Base-by-base conservation (phyloP, 2,329 filamentous ascomycete species). In the Nemania sp. region DNA sequence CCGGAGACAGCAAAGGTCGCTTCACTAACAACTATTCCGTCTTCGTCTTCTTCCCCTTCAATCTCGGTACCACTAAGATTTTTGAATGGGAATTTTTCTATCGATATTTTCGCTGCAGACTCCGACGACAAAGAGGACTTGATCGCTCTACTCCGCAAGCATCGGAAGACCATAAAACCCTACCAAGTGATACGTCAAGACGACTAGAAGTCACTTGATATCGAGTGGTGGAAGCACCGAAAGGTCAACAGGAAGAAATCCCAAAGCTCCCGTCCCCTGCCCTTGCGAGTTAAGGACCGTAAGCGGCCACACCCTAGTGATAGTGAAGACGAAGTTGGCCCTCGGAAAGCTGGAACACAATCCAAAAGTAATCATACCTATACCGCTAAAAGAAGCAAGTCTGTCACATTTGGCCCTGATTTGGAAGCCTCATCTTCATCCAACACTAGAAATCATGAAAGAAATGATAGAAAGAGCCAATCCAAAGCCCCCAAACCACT, bases 51-150 rank as follows among this genome's bases (percentile, higher is more conserved):
- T n/a, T n/a, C n/a, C n/a, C n/a, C n/a, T n/a, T n/a, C n/a, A n/a
- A n/a, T n/a, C n/a, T n/a, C n/a, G n/a, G n/a, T n/a, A n/a, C n/a
- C n/a, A n/a, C n/a, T n/a, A n/a, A n/a, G n/a, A n/a, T n/a, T n/a
- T n/a, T n/a, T n/a, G n/a, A n/a, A 52, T 8, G 35, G 13, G 6
- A 13, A 13, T 8, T 41, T 45, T n/a, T 27, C 29, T 15, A 18
- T 53, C 22, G 49, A 35, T 5, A 18, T 56, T 3, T 20, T 27
- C n/a, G 49, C 8, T 6, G 3, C 38, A 18, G 10, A 45, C 26
- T 68, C 56, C 5, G 49, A 56, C 18, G 29, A 29, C 5, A 58
- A 59, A 0, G 62, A 62, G 5, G 66, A 64, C 27, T 32, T 59
- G 13, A 1, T 26, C 10, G 53, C 52, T 11, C 15, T 43, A 32